phyloP scores from a whole-genome alignment of 177 flowering plant species.

The Tripterygium wilfordii region DNA sequence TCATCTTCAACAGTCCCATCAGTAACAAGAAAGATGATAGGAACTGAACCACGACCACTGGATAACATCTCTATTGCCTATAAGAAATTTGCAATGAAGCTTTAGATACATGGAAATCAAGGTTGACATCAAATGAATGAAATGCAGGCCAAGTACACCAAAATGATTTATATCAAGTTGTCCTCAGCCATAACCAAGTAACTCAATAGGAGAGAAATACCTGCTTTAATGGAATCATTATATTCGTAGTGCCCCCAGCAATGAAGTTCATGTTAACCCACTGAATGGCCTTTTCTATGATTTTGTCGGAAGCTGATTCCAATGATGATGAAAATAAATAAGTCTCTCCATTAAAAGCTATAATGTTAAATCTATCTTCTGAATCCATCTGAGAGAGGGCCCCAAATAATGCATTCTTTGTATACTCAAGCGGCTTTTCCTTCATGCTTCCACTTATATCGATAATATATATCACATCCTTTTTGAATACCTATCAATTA shows the following conservation, averaged over 20 bases:
- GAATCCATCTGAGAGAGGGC: slow-evolving; percentile 51
- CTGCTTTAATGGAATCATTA: slow-evolving; percentile 60
- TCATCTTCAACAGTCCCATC: slow-evolving; percentile 96
- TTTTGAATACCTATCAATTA: slow-evolving; percentile 61
- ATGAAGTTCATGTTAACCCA: slow-evolving; percentile 61
- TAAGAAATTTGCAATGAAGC: neutral
- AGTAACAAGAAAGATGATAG: slow-evolving; percentile 72
- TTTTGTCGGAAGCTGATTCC: slow-evolving; percentile 57
- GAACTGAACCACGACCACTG: slow-evolving; percentile 36
- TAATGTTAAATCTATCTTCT: slow-evolving; percentile 68
- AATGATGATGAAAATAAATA: slow-evolving; percentile 58
- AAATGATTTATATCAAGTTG: too few species aligned
- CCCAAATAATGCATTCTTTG: slow-evolving; percentile 45
- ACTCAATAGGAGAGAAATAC: slow-evolving; percentile 30
- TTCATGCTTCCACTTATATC: slow-evolving; percentile 95
- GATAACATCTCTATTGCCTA: slow-evolving; percentile 86
- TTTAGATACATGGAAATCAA: neutral
- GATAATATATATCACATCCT: slow-evolving; percentile 66
- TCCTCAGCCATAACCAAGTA: too few species aligned
- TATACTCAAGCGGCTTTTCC: slow-evolving; percentile 67
- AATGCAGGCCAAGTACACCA: neutral
- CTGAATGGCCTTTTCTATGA: slow-evolving; percentile 52
- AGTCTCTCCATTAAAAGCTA: slow-evolving; percentile 67
- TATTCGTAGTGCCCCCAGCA: slow-evolving; percentile 72
- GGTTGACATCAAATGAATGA: neutral